Base-by-base conservation (phyloP, 1,139 yeast species). In the Yamadazyma mexicana region DNA sequence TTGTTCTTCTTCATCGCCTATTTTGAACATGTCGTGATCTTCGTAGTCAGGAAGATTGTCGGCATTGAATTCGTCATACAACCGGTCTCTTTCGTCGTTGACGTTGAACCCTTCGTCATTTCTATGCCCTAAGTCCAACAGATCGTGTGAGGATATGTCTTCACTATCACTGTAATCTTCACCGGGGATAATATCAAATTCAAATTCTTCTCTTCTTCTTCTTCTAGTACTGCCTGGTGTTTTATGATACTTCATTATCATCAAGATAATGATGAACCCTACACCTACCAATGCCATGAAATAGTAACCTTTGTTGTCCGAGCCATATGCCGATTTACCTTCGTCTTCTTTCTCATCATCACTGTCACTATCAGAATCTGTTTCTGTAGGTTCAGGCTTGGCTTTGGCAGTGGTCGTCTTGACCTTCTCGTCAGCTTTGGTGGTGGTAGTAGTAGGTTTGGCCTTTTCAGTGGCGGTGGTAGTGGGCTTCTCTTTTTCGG, bases 181-280 rank as follows among this genome's bases (percentile, higher is more conserved):
- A 1, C 85, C 85, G 14, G 81, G 81, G 37, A 85, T 84, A 34
- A 85, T 83, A 58, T 85, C 94, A 58, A 85, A 85, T 58, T 85
- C 94, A 54, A 79, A 84, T 45, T 83, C 85, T 42, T 81, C 87
- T 62, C 89, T 75, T 53, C 84, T 75, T 39, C 77, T 65, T 40
- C 75, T 70, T 42, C 80, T 68, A 6, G 69, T 58, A 40, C 69
- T 61, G 17, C 72, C 71, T n/a, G 75, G 75, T 2, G 69, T 62
- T 49, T 77, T 73, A 40, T 77, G 77, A 55, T 72, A 73, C 43
- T 73, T 65, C 69, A 80, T 77, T 45, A 83, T 69, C 9, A 78
- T 53, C 22, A 81, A 53, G 3, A 80, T 66, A 3, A 77, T 65
- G 3, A 77, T 55, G 48, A 81, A 81, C 12, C 92, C 91, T 34